Evolutionary conservation across 345 rosid species (phyloP), one percentile per base, ranked within the genome.

Genomic region (Ricinus communis): DNA sequence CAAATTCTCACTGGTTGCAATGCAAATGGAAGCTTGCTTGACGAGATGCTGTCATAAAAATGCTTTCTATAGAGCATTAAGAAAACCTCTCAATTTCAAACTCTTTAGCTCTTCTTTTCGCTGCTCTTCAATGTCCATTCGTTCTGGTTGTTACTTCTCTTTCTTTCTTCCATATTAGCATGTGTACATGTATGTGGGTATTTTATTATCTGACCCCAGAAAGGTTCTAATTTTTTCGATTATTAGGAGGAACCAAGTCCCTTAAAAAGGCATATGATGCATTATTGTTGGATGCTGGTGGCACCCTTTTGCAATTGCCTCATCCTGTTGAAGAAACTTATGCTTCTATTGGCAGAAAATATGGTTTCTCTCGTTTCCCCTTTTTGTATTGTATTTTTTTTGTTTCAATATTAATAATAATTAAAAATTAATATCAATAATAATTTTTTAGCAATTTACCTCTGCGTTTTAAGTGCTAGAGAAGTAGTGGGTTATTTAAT

Each of bases 211-310:
- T 62, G 66, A 62, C 55, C 30, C 9, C 9, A 38, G 24, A 50
- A 28, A 56, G 55, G 15, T 12, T 1, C 36, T 46, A 19, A 38
- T 59, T 46, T 43, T 4, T 16, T 9, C 10, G 15, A 8, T 41
- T 24, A n/a, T 0, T 62, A 70, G 74, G 71, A 61, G 87, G 73
- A 47, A 69, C 63, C 52, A 81, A 70, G 61, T 77, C 73, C 45
- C 73, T 75, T 4, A 74, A 69, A 79, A 87, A 75, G 78, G 89
- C 90, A 10, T 89, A 88, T 76, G 97, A 88, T 78, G 97, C 85
- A 27, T 75, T 93, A 69, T 72, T 93, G 77, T 76, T 93, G 83
- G 97, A 93, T 71, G 97, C 97, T 19, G 97, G 96, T 45, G 97
- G 97, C 38, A 93, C 98, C 36, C 96, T 93, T 71, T 72, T 93